Evolutionary conservation across 176 grass and related monocot genomes (phyloP).

Genomic region (Aegilops longissima): DNA sequence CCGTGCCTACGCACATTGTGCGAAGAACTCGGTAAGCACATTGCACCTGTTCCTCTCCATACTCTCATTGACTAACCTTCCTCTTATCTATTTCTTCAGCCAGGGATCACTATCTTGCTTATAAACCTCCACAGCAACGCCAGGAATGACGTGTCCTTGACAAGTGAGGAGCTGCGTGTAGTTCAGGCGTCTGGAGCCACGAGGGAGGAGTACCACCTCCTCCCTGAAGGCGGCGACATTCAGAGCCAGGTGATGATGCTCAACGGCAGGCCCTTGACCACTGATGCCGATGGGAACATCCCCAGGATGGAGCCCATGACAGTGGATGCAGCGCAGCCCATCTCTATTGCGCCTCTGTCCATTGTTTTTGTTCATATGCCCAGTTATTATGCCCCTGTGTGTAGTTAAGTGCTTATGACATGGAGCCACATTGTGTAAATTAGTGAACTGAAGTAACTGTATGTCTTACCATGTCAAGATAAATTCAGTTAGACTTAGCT

Average conservation of each 20-base stretch:
- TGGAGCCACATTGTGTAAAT: too few species aligned
- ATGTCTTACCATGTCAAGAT: too few species aligned
- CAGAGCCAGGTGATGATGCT: slow-evolving; percentile 68
- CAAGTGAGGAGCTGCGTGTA: background rate
- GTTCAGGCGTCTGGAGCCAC: background rate
- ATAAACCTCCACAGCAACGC: slow-evolving; percentile 72
- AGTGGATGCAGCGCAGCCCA: slow-evolving; percentile 33
- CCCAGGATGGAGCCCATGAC: slow-evolving; percentile 33
- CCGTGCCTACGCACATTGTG: slow-evolving; percentile 56
- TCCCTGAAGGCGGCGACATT: slow-evolving; percentile 42
- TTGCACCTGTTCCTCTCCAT: background rate
- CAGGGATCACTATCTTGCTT: slow-evolving; percentile 68
- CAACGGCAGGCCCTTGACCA: slow-evolving; percentile 51
- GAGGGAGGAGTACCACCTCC: slow-evolving; percentile 68
- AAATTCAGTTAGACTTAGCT: too few species aligned
- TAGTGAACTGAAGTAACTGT: too few species aligned
- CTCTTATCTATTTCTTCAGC: slow-evolving; percentile 31
- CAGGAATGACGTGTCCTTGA: slow-evolving; percentile 40
- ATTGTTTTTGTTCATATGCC: slow-evolving; percentile 52
- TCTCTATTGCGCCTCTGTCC: slow-evolving; percentile 42
- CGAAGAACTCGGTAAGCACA: slow-evolving; percentile 57
- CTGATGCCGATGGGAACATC: slow-evolving; percentile 44
- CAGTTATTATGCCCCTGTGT: background rate
- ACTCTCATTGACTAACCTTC: background rate
- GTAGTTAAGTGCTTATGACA: too few species aligned